Evolutionary conservation across 1,284 basidiomycete species (phyloP), one percentile per base, ranked within the genome.

Genomic region (Irpex rosettiformis): DNA sequence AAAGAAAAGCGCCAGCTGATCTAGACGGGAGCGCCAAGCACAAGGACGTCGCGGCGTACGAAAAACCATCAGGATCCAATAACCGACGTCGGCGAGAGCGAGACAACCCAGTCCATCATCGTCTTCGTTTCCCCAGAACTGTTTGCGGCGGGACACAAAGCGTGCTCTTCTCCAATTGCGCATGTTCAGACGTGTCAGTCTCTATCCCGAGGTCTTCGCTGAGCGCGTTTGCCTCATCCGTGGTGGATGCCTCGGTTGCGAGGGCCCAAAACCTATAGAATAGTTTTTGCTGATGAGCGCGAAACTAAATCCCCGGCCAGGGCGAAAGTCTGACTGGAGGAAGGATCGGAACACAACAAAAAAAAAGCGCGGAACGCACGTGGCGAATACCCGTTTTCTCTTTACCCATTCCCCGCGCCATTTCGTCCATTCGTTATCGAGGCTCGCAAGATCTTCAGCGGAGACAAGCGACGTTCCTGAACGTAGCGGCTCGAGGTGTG

Each of bases 121-220:
- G 56, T 52, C 62, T 56, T 53, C 67, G 61, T 53, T 63, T 67
- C 22, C 65, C 65, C 45, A 65, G 61, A 21, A 64, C 58, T 22
- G 57, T 52, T 18, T 22, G n/a, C 21, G 37, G 24, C 11, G 66
- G 62, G 27, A 65, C 62, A 65, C 81, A 86, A 8, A 88, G 69
- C 55, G 77, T 63, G 3, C 81, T 75, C 37, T 74, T 72, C 70
- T 89, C 86, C 40, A 92, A 70, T 18, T 71, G 69, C 24, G 64
- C 59, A 67, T 91, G 89, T 71, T 91, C 90, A 1, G 75, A 58
- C 6, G 85, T 83, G 66, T 93, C 91, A 45, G 77, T 72, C 72
- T 93, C 91, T 58, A 93, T 81, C 3, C 89, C 89, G 11, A 93
- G 79, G 56, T 89, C 85, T 68, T 91, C 90, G 16, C 77, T 78